Conservation (phyloP, 208 protist genomes). For the Leishmania guyanensis region DNA sequence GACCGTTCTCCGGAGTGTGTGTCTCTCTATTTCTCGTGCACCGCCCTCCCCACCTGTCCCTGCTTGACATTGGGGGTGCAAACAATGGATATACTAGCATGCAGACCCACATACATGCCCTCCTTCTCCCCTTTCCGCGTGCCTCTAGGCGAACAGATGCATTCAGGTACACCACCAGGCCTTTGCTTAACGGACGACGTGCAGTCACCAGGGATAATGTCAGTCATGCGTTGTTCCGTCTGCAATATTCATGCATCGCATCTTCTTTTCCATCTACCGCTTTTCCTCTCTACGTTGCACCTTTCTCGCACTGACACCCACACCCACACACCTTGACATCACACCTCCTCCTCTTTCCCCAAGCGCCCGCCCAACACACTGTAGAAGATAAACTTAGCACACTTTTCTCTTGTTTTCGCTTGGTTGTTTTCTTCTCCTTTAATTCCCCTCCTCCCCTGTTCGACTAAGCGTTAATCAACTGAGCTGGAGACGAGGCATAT, state of each 20-base stretch:
- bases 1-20: not conserved
- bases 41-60: not conserved
- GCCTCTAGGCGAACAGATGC: not conserved
- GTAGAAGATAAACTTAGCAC: not conserved
- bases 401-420: not conserved
- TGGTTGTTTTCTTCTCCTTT: not conserved
- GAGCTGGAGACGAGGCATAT: not conserved
- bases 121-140: not conserved
- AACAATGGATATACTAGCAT: not conserved
- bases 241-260: not conserved
- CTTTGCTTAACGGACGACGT: not conserved
- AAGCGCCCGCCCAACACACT: not conserved
- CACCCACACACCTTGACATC: not conserved
- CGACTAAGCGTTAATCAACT: not conserved
- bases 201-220: not conserved
- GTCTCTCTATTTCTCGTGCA: not conserved
- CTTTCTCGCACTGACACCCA: not conserved
- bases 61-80: too few relatives aligned
- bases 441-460: not conserved
- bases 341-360: not conserved
- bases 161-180: not conserved
- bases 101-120: not conserved
- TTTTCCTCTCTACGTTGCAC: not conserved
- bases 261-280: not conserved
- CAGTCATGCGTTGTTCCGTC: not conserved